Percentiles rank a stretch among this genome's conserved stretches.
phyloP scores from a whole-genome alignment of 2,329 filamentous ascomycete species.

The Diaporthe sp. region DNA sequence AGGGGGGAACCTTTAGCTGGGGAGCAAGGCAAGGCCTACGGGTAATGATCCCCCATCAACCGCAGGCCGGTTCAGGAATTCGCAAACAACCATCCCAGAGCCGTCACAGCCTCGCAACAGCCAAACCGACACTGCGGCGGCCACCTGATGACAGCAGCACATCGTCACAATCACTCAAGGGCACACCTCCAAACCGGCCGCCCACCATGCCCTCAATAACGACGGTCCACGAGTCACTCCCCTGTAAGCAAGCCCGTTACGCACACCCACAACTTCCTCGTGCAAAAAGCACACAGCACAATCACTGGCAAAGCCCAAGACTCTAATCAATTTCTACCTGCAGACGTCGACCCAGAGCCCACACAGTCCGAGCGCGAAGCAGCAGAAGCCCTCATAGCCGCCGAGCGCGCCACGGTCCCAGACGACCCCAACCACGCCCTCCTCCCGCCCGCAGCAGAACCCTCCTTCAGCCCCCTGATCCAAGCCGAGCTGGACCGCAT shows the following conservation, averaged over 20 bases:
- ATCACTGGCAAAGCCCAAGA: not conserved
- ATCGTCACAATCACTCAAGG: not conserved
- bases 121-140: not conserved
- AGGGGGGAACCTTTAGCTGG: not conserved
- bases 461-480: constrained; percentile 76
- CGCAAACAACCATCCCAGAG: constrained; percentile 14
- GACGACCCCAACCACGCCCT: constrained; percentile 67
- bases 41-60: not conserved
- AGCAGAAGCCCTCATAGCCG: constrained; percentile 77
- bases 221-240: constrained; percentile 83
- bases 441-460: constrained; percentile 65
- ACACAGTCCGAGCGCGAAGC: constrained; percentile 72
- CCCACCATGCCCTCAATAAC: constrained; percentile 75
- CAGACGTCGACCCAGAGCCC: constrained; percentile 86
- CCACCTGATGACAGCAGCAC: not conserved
- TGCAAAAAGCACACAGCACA: constrained; percentile 6
- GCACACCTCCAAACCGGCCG: not conserved
- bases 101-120: constrained; percentile 1
- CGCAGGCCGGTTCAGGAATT: not conserved
- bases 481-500: constrained; percentile 78
- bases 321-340: constrained; percentile 35
- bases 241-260: constrained; percentile 69
- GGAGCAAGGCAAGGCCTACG: not conserved
- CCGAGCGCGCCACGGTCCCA: constrained; percentile 67
- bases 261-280: constrained; percentile 32